phyloP scores from a whole-genome alignment of 768 basidiomycete genomes.

The Gloeopeniophorella convolvens region DNA sequence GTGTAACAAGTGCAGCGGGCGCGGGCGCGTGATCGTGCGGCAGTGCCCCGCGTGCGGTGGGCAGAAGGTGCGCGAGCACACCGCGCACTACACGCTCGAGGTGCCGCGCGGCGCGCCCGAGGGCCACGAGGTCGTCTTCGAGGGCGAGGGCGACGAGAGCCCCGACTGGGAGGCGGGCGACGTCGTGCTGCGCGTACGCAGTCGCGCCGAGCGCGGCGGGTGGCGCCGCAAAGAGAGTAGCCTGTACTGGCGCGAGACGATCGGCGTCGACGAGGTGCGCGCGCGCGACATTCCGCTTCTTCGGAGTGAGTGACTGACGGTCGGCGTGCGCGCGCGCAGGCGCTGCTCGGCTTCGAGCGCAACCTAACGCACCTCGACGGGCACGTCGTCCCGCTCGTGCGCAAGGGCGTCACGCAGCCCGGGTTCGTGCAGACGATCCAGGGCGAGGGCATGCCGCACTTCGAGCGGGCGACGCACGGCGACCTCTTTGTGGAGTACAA shows the following conservation, averaged over 20 bases:
- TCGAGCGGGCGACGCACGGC: constrained; percentile 51
- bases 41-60: constrained; percentile 80
- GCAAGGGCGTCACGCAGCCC: constrained; percentile 87
- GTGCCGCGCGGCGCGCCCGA: constrained; percentile 87
- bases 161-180: constrained; percentile 97
- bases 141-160: constrained; percentile 94
- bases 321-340: constrained; percentile 64
- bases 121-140: constrained; percentile 86
- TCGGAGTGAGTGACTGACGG: background rate
- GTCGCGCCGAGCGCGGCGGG: constrained; percentile 67
- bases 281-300: background rate
- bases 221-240: constrained; percentile 88
- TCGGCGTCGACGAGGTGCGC: constrained; percentile 82
- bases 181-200: constrained; percentile 79
- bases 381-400: constrained; percentile 59
- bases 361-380: constrained; percentile 93
- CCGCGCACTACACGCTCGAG: constrained; percentile 79
- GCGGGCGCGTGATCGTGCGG: constrained; percentile 71
- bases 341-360: constrained; percentile 91
- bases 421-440: constrained; percentile 81
- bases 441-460: constrained; percentile 86
- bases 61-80: constrained; percentile 73
- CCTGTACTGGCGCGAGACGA: constrained; percentile 87
- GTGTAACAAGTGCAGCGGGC: constrained; percentile 80
- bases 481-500: constrained; percentile 92